Base-by-base conservation (phyloP, 140 eudicot species). In the Anethum foeniculum region DNA sequence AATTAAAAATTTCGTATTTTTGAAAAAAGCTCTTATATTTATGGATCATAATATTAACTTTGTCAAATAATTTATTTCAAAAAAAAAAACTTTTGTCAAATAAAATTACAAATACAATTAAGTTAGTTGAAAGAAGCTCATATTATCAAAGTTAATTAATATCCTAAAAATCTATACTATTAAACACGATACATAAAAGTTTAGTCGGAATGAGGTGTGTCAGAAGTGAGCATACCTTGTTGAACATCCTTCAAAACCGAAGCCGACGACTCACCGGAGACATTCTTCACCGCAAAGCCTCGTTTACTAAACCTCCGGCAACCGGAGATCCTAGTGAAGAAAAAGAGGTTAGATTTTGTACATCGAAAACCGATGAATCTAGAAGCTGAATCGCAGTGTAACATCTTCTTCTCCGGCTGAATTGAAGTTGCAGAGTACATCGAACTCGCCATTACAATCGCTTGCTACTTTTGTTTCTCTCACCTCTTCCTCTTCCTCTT, bases 191-290 rank as follows among this genome's bases (percentile, higher is more conserved):
- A 39, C 43, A 39, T 44, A 34, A 34, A 34, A 34, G 38, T 34
- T 34, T 34, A 34, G 38, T 34, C 38, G 38, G 38, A 34, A 34
- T 34, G 1, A 34, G 3, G 1, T 34, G 38, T 3, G 13, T 44
- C 69, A 23, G 48, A 34, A 80, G 46, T 75, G 27, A 58, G 34
- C 71, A 19, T 18, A 86, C 94, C 91, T 88, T 83, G 76, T 58
- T 89, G 83, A 2, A 85, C 64, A 76, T 84, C 96, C 77, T 77
- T 80, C 25, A 86, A 62, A 74, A 75, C 76, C 56, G 86, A 86
- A 75, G 80, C 77, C 16, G 88, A 82, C 80, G 88, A 84, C 80
- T 87, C 89, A 79, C 93, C 82, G 80, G 85, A 89, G 71, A 81
- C 77, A 54, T 81, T 81, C 86, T 80, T 83, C 65, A 74, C 83